Evolutionary conservation across 2,329 filamentous ascomycete genomes (phyloP).

Genomic region (Curvularia eragrostidis): DNA sequence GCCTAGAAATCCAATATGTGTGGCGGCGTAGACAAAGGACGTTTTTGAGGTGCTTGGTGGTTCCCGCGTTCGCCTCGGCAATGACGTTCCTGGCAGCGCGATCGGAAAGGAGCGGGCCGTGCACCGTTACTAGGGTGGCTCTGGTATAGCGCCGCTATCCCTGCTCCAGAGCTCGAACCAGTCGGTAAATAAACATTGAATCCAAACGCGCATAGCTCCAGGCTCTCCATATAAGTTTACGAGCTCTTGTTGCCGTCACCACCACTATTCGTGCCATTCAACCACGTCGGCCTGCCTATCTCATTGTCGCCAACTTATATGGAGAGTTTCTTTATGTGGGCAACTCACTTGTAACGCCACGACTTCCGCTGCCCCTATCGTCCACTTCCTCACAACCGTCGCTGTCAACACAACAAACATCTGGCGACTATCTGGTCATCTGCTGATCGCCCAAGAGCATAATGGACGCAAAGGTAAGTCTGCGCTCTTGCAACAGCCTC

Average conservation of each 20-base stretch:
- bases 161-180: conserved; percentile 16
- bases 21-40: conserved; percentile 23
- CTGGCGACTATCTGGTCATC: conserved; percentile 21
- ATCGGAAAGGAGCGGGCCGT: conserved; percentile 13
- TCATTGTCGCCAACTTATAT: conserved; percentile 51
- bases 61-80: conserved; percentile 23
- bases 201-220: conserved; percentile 23
- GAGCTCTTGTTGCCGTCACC: conserved; percentile 27
- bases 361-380: conserved; percentile 38
- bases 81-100: conserved; percentile 20
- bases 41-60: conserved; percentile 24
- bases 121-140: conserved; percentile 14
- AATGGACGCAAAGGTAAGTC: conserved; percentile 56
- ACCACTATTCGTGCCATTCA: conserved; percentile 37
- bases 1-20: not conserved
- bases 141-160: conserved; percentile 13
- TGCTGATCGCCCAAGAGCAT: conserved; percentile 32
- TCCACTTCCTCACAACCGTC: conserved; percentile 30
- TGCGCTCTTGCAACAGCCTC: conserved; percentile 8
- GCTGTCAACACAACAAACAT: conserved; percentile 27
- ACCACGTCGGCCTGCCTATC: conserved; percentile 44
- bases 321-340: conserved; percentile 50
- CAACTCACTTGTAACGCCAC: conserved; percentile 46
- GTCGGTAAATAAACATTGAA: conserved; percentile 21
- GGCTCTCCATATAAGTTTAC: conserved; percentile 37